Evolutionary conservation across 257 asterid genomes (phyloP).

Genomic region (Ehretia macrophylla): DNA sequence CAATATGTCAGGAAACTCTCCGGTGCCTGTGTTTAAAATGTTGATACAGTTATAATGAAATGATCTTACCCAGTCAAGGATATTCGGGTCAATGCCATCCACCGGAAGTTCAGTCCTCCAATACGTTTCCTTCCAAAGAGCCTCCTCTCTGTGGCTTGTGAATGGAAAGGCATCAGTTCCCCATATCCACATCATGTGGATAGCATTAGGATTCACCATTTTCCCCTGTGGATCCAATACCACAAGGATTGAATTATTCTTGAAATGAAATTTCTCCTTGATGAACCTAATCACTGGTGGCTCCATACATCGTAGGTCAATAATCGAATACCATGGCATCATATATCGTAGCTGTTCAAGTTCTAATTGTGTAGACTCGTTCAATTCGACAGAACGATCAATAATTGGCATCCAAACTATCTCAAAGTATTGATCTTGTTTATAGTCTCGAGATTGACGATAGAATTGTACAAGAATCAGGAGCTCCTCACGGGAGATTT

Average conservation of each 20-base stretch:
- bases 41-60: no score
- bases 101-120: conserved; percentile 11
- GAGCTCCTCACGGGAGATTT: no score
- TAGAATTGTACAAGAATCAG: not conserved
- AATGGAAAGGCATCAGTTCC: conserved; percentile 12
- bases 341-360: not conserved
- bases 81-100: conserved; percentile 10
- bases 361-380: not conserved
- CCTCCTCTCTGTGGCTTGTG: conserved; percentile 6
- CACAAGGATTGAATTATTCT: conserved; percentile 4
- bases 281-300: conserved; percentile 6
- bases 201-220: conserved; percentile 7
- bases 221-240: conserved; percentile 12
- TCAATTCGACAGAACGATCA: not conserved
- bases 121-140: conserved; percentile 12
- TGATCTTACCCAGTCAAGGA: conserved; percentile 21
- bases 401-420: conserved; percentile 5
- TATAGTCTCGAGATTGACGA: not conserved
- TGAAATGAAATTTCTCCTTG: conserved; percentile 6
- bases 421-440: not conserved
- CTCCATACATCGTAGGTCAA: conserved; percentile 3
- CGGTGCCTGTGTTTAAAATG: not conserved
- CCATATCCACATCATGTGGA: conserved; percentile 22
- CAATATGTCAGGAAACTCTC: not conserved
- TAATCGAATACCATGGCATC: conserved; percentile 14